A percentile compares a stretch with the other conserved stretches of the same genome.
These are phyloP conservation scores for Diophrys appendiculata DNA, from an alignment of 73 alveolate species.

Conservation along the genomic window DNA sequence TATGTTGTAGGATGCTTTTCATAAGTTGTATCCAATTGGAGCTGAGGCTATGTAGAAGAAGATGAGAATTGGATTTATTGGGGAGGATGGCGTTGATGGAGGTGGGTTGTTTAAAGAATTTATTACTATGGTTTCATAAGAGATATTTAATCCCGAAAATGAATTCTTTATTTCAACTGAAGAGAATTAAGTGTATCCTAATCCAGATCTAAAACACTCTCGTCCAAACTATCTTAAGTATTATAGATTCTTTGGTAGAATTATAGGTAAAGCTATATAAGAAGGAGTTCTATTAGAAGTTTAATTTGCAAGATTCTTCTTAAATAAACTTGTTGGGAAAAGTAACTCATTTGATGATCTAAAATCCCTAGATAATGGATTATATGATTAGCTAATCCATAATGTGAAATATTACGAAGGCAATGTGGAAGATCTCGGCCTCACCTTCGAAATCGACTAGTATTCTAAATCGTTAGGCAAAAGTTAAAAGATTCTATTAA, in stretches of 20 bases:
- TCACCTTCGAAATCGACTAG: conserved; percentile 40
- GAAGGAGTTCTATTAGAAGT: conserved; percentile 32
- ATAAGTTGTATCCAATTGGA: conserved; percentile 24
- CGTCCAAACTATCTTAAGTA: conserved; percentile 3
- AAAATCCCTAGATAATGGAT: conserved; percentile 49
- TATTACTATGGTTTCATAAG: conserved; percentile 28
- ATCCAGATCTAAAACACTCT: conserved; percentile 3
- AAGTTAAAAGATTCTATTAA: conserved; percentile 59
- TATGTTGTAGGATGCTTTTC: conserved; percentile 41
- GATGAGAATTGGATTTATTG: conserved; percentile 13
- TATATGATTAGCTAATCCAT: conserved; percentile 62
- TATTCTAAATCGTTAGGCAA: conserved; percentile 37
- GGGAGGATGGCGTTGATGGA: conserved; percentile 61
- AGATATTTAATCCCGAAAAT: conserved; percentile 32
- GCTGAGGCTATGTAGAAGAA: conserved; percentile 20
- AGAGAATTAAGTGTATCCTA: conserved; percentile 40
- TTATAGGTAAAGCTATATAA: conserved; percentile 35
- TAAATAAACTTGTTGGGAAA: conserved; percentile 13
- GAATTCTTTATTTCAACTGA: conserved; percentile 44
- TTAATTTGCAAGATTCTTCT: conserved; percentile 29
- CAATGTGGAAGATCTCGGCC: conserved; percentile 51
- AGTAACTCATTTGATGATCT: conserved; percentile 61
- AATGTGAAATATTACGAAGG: conserved; percentile 66
- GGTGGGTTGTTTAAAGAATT: conserved; percentile 67
- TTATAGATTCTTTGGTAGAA: conserved; percentile 48